Percentiles rank a stretch among this genome's conserved stretches.
Evolutionary conservation across 1,284 basidiomycete species (phyloP).

Genomic region (Malassezia dermatis): DNA sequence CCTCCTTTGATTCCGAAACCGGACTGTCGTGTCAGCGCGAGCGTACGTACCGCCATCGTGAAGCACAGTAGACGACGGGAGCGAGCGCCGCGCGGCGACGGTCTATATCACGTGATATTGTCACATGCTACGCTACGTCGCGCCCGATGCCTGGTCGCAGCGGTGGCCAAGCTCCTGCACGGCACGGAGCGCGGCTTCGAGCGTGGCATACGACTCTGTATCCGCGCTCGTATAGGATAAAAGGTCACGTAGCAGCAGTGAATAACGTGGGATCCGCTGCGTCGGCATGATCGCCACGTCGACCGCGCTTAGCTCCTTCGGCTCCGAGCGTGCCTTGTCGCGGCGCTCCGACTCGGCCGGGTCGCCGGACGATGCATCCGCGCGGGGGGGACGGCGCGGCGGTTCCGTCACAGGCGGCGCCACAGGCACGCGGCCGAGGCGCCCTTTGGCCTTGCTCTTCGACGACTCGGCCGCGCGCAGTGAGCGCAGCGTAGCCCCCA

Average conservation of each 20-base stretch:
- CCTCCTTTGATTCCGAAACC: conserved; percentile 63
- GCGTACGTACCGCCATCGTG: conserved; percentile 1
- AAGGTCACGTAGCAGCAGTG: conserved; percentile 35
- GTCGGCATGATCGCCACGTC: conserved; percentile 45
- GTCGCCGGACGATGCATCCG: neutral
- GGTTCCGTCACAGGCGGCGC: conserved; percentile 11
- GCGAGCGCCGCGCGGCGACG: neutral
- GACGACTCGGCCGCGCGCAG: conserved; percentile 27
- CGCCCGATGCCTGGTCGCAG: conserved; percentile 12
- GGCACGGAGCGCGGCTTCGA: conserved; percentile 6
- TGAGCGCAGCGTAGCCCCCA: conserved; percentile 20
- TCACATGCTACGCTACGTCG: neutral
- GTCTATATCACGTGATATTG: neutral
- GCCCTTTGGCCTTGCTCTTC: conserved; percentile 28
- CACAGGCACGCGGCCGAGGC: conserved; percentile 29
- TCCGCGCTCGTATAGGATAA: conserved; percentile 31
- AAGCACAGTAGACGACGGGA: neutral
- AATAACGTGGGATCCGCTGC: conserved; percentile 37
- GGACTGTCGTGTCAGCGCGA: conserved; percentile 47
- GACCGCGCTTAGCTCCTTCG: conserved; percentile 32
- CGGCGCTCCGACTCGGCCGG: neutral
- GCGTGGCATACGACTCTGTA: conserved; percentile 23
- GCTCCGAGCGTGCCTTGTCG: conserved; percentile 1
- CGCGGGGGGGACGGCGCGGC: neutral
- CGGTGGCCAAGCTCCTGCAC: conserved; percentile 16